These are phyloP conservation scores for Taiozyma sp. DNA, from an alignment of 1,139 yeast genomes.

Conservation along the genomic window DNA sequence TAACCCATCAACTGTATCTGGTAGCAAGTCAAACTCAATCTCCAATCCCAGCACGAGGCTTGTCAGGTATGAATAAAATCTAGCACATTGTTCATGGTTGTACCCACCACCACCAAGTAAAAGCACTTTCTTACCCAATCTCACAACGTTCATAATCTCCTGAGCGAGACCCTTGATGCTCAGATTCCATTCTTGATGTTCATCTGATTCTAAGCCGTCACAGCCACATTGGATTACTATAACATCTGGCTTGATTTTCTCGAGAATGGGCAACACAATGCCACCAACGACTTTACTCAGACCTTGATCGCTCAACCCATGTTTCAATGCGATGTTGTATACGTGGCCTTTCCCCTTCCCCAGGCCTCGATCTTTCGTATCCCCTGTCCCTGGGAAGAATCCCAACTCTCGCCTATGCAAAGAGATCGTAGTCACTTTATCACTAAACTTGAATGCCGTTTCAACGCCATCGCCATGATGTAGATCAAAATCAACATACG, in stretches of 20 bases:
- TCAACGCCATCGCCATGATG: constrained; percentile 85
- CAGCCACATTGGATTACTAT: constrained; percentile 66
- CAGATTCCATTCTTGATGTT: constrained; percentile 63
- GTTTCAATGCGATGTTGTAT: constrained; percentile 51
- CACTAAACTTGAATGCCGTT: constrained; percentile 51
- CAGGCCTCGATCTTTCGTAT: constrained; percentile 28
- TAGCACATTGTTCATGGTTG: constrained; percentile 54
- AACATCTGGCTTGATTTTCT: constrained; percentile 40
- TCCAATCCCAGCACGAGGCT: constrained; percentile 22
- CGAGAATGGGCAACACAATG: constrained; percentile 40
- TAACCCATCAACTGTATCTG: constrained; percentile 48
- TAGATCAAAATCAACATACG: constrained; percentile 66
- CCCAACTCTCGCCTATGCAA: constrained; percentile 61
- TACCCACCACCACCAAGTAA: constrained; percentile 80
- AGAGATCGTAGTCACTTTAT: constrained; percentile 55
- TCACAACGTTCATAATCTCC: constrained; percentile 32
- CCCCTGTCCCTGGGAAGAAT: constrained; percentile 72
- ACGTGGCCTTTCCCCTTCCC: constrained; percentile 34
- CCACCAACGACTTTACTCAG: constrained; percentile 34
- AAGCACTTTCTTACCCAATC: constrained; percentile 33
- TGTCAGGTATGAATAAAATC: constrained; percentile 60
- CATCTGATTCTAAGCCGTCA: constrained; percentile 62
- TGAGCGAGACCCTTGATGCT: constrained; percentile 45
- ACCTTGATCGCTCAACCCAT: constrained; percentile 48
- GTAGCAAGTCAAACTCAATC: constrained; percentile 35